Evolutionary conservation across 139 green algal genomes (phyloP).

Genomic region (Coccomyxa sp.): DNA sequence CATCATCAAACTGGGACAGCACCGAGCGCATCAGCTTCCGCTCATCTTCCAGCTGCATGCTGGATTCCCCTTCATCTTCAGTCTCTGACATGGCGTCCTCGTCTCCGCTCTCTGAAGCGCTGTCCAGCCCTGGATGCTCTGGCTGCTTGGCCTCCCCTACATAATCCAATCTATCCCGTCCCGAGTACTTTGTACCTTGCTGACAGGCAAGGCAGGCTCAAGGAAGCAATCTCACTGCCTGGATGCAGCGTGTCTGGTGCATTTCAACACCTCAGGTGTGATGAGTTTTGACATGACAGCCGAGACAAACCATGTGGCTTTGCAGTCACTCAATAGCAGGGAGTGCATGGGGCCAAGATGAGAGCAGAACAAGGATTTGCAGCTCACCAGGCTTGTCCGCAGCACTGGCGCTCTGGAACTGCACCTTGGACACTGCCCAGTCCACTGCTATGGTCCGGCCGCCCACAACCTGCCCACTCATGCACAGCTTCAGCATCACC

Average conservation of each 20-base stretch:
- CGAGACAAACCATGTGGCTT: too few species aligned
- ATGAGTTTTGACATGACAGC: too few species aligned
- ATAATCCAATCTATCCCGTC: too few species aligned
- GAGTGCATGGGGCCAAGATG: too few species aligned
- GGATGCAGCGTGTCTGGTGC: too few species aligned
- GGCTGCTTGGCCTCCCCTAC: too few species aligned
- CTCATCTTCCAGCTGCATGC: background rate
- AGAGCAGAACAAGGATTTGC: background rate
- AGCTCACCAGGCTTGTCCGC: background rate
- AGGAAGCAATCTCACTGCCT: too few species aligned
- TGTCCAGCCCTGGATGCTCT: constrained; percentile 16
- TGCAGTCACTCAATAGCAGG: too few species aligned
- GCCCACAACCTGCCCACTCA: constrained; percentile 39
- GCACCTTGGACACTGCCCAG: constrained; percentile 81
- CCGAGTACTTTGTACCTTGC: too few species aligned
- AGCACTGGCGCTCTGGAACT: constrained; percentile 39
- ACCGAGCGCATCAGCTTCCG: background rate
- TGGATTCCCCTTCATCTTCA: background rate
- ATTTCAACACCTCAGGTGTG: too few species aligned
- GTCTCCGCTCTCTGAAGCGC: background rate
- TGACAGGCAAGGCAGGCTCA: too few species aligned
- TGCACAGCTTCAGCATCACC: too few species aligned
- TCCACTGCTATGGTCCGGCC: constrained; percentile 80
- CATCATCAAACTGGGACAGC: background rate
- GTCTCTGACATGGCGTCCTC: constrained; percentile 4